These are phyloP conservation scores for Coelastrella sp. DNA, from an alignment of 139 green algal genomes.

Conservation along the genomic window DNA sequence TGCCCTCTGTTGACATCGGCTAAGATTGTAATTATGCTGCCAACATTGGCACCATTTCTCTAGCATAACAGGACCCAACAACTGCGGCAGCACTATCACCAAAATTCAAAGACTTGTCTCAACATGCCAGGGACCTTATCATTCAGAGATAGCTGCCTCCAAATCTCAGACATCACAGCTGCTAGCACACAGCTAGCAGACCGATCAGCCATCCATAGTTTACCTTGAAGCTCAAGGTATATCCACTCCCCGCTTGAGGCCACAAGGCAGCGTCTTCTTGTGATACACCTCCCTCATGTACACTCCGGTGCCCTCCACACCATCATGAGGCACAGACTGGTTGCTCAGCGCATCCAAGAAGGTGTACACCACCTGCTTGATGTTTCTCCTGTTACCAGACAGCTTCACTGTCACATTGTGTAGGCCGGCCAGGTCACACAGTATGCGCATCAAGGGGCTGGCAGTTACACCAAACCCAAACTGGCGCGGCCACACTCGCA, in stretches of 20 bases:
- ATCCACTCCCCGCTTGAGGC: conserved; percentile 48
- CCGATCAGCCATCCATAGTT: too few relatives aligned
- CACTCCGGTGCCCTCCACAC: conserved; percentile 67
- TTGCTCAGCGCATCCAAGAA: conserved; percentile 47
- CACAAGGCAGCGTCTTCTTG: conserved; percentile 41
- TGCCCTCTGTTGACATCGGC: too few relatives aligned
- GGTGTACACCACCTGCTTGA: conserved; percentile 30
- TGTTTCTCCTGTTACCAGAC: conserved; percentile 31
- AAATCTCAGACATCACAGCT: too few relatives aligned
- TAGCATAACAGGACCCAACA: too few relatives aligned
- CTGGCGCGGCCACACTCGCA: conserved; percentile 57
- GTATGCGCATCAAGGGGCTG: conserved; percentile 55
- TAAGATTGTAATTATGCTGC: too few relatives aligned
- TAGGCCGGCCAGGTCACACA: conserved; percentile 64
- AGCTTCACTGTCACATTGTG: conserved; percentile 60
- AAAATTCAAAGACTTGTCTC: too few relatives aligned
- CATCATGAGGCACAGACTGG: conserved; percentile 64
- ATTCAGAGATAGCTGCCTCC: too few relatives aligned
- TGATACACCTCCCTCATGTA: conserved; percentile 62
- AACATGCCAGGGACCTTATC: too few relatives aligned
- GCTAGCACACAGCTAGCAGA: not conserved
- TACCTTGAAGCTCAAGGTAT: conserved; percentile 6
- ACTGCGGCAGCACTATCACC: too few relatives aligned
- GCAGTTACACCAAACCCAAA: conserved; percentile 58
- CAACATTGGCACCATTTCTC: too few relatives aligned